Evolutionary conservation across 1,284 basidiomycete species (phyloP).

Genomic region (Laetiporus sulphureus): DNA sequence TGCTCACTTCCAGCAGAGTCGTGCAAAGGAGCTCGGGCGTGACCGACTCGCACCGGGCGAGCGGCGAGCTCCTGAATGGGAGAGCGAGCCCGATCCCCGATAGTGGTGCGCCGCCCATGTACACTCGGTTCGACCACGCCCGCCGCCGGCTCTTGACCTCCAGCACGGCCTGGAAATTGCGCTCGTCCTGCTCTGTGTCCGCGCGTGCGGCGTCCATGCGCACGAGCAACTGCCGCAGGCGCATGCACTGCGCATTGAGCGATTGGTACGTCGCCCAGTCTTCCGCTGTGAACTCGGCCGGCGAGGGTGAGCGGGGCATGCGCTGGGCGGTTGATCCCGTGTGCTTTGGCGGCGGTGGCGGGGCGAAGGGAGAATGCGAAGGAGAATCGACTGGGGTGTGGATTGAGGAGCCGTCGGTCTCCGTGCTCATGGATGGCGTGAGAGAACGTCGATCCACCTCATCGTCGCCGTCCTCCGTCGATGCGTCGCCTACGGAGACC

Average conservation of each 20-base stretch:
- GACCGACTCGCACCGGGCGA: conserved; percentile 31
- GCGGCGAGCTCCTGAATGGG: conserved; percentile 35
- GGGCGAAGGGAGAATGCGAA: conserved; percentile 12
- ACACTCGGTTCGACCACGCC: conserved; percentile 45
- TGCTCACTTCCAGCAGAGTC: conserved; percentile 14
- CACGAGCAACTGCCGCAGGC: conserved; percentile 34
- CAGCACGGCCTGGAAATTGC: conserved; percentile 36
- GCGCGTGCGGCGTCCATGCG: conserved; percentile 31
- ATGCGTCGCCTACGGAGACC: conserved; percentile 9
- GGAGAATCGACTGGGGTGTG: conserved; percentile 42
- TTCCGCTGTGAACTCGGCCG: conserved; percentile 15
- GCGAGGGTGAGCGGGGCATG: conserved; percentile 17
- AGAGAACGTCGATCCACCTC: conserved; percentile 24
- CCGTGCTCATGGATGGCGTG: conserved; percentile 29
- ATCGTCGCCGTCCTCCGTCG: conserved; percentile 24
- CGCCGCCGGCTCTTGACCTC: conserved; percentile 45
- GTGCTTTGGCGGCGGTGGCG: conserved; percentile 7
- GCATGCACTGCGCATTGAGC: conserved; percentile 30
- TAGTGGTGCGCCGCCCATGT: conserved; percentile 25
- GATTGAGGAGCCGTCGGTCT: conserved; percentile 49
- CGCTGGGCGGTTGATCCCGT: conserved; percentile 6
- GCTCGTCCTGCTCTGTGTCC: conserved; percentile 30
- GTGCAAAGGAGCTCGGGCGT: conserved; percentile 13
- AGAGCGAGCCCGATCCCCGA: conserved; percentile 33
- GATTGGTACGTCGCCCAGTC: conserved; percentile 31